phyloP scores from a whole-genome alignment of 805 yeast species.

The Metschnikowia arizonensis region DNA sequence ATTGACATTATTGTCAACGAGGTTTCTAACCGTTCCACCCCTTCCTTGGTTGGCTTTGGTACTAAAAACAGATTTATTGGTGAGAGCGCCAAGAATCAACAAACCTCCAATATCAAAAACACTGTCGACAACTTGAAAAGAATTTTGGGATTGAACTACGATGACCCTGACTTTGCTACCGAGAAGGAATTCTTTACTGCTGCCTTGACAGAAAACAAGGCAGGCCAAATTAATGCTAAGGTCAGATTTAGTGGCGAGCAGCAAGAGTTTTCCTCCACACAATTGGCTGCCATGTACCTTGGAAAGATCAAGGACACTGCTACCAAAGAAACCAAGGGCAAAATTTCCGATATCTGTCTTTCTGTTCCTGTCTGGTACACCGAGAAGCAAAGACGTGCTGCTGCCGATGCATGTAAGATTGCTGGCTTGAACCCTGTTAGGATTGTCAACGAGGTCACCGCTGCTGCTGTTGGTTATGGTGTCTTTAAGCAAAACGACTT shows the following conservation, averaged over 20 bases:
- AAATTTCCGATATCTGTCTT: constrained; percentile 81
- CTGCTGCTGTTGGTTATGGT: constrained; percentile 99
- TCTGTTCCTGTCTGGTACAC: constrained; percentile 98
- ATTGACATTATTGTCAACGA: constrained; percentile 97
- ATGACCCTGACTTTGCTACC: constrained; percentile 69
- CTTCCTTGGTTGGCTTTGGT: constrained; percentile 88
- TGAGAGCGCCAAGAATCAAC: constrained; percentile 94
- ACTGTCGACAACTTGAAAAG: constrained; percentile 94
- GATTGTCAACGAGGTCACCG: constrained; percentile 94
- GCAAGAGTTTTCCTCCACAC: constrained; percentile 78
- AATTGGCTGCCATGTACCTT: constrained; percentile 91
- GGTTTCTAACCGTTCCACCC: constrained; percentile 96
- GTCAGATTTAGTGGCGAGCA: constrained; percentile 80
- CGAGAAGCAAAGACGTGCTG: constrained; percentile 94
- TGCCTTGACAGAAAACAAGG: constrained; percentile 62
- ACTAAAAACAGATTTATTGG: constrained; percentile 86
- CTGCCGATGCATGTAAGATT: constrained; percentile 89
- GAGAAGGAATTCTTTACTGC: constrained; percentile 76
- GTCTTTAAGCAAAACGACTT: constrained; percentile 90
- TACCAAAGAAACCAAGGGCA: constrained; percentile 74
- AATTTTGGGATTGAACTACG: constrained; percentile 71
- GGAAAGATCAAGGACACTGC: constrained; percentile 84
- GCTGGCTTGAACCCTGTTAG: constrained; percentile 98
- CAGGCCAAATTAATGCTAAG: constrained; percentile 78
- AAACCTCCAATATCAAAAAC: constrained; percentile 93